Base-by-base conservation (phyloP, 108 stramenopile species). In the Skeletonema grethae region DNA sequence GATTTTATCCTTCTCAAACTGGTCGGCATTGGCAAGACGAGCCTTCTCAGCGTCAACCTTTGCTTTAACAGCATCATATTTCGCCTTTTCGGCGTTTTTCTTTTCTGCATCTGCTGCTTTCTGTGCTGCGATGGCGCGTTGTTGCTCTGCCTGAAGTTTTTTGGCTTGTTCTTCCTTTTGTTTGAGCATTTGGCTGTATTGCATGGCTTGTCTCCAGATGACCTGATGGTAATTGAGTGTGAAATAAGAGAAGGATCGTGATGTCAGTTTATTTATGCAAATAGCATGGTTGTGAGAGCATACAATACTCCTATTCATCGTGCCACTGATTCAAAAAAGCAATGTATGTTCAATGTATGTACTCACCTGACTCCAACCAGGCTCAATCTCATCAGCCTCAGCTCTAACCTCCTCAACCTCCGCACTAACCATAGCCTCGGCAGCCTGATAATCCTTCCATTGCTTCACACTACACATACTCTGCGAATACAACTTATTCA, bases 141-240 rank as follows among this genome's bases (percentile, higher is more conserved):
- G 83, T 41, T 81, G 86, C 7, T 71, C 82, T 53, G 76, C 77
- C 70, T 83, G 83, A 36, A 75, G 79, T 63, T 92, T 68, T 56
- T 82, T 72, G 11, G 81, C 95, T 79, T 73, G 73, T 57, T 94
- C 91, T 32, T 92, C 86, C 72, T 84, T 86, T 58, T 96, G 85
- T 64, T 93, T 93, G 38, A 96, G 78, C 95, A 96, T 93, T 64
- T 85, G 69, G 57, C 93, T 91, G 62, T 96, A 96, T 86, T 96
- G 92, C 90, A 93, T 92, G 9, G 95, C 95, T 79, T 96, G 95
- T 73, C 91, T 85, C 95, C 95, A 96, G 67, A 96, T 92, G 30
- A 85, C 88, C 85, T 88, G 36, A 32, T 60, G 13, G 11, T 65
- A n/a, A n/a, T n/a, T n/a, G n/a, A 12, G 10, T 67, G 70, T 22